phyloP scores from a whole-genome alignment of 768 basidiomycete species.

The Pulveroboletus sp. region DNA sequence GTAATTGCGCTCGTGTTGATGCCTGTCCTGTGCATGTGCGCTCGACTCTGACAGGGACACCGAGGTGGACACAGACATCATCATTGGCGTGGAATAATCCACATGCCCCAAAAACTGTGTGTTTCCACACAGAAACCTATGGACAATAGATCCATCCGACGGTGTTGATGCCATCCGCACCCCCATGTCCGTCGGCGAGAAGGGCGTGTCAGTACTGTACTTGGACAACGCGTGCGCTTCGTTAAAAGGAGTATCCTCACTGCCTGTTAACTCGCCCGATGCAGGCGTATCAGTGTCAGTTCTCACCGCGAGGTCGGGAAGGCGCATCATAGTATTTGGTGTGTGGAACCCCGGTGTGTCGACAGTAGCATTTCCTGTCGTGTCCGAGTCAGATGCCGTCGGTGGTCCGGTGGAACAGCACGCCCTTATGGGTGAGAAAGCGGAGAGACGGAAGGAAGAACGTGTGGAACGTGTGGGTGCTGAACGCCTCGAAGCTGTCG shows the following conservation, averaged over 20 bases:
- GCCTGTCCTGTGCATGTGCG: neutral
- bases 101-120: constrained; percentile 25
- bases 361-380: neutral
- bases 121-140: neutral
- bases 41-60: constrained; percentile 10
- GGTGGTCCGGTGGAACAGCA: neutral
- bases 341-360: constrained; percentile 7
- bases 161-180: constrained; percentile 9
- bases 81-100: constrained; percentile 10
- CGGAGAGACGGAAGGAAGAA: constrained; percentile 23
- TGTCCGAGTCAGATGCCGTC: neutral
- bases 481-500: constrained; percentile 18
- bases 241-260: constrained; percentile 19
- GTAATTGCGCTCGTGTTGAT: neutral
- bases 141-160: neutral
- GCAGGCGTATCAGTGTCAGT: constrained; percentile 8
- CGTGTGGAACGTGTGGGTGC: constrained; percentile 4
- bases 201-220: constrained; percentile 7
- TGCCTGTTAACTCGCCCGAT: constrained; percentile 7
- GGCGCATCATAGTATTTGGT: constrained; percentile 11
- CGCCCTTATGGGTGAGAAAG: constrained; percentile 11
- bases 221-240: constrained; percentile 14
- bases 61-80: constrained; percentile 8
- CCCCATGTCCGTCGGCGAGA: constrained; percentile 9
- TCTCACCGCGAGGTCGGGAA: constrained; percentile 13